Base-by-base conservation (phyloP, 345 rosid species). In the Mercurialis annua region DNA sequence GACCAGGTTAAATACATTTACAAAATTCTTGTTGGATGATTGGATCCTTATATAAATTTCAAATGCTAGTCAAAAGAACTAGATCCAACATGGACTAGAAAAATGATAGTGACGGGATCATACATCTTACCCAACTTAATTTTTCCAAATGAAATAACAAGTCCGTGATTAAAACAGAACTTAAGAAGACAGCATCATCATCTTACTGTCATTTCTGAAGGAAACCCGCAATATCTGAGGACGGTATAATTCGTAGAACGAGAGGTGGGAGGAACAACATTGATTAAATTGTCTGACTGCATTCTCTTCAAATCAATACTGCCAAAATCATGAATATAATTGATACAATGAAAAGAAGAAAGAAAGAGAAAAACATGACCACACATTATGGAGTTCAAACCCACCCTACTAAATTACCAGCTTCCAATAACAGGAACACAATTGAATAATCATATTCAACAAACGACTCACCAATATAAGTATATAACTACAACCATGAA, bases 241-340 rank as follows among this genome's bases (percentile, higher is more conserved):
- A 90, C 90, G 79, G 87, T 80, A 71, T 85, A 90, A 77, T 92
- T 92, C 24, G 97, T 82, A 75, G 98, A 84, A 21, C 98, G 96
- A 38, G 98, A 90, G 33, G 89, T 85, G 36, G 90, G 84, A 69
- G 97, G 97, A 68, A 93, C 81, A 81, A 93, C 81, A 79, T 87
- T 71, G 83, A 80, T 80, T 65, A 92, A 80, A 76, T 88, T 85
- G 80, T 88, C 96, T 43, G 97, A 96, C 82, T 88, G 98, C 88
- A 92, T 77, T 69, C 86, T 82, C 93, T 86, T 92, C 97, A 93
- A 75, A 87, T 93, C 82, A 67, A 93, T 86, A 85, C 98, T 93
- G 97, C 89, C 84, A 86, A 90, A 87, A 90, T 84, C 90, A 88
- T 71, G 78, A 81, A 79, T 86, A 69, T 78, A 80, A 80, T 76